Evolutionary conservation across 805 yeast genomes (phyloP).

Genomic region (Starmera caribaea): DNA sequence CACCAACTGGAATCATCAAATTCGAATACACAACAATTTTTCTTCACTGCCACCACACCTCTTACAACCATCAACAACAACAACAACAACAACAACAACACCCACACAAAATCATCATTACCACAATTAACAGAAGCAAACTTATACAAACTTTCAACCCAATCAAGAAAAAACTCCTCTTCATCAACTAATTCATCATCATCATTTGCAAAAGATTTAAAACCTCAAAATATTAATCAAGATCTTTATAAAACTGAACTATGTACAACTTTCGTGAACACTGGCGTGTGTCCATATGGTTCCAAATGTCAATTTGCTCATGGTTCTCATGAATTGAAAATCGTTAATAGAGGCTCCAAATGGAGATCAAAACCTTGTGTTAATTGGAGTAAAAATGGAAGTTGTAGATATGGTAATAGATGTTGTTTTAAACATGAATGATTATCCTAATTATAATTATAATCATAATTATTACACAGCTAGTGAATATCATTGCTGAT

Average conservation of each 20-base stretch:
- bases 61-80: not conserved
- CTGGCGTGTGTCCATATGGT: constrained; percentile 78
- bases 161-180: not conserved
- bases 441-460: not conserved
- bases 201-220: not conserved
- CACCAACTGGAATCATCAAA: constrained; percentile 18
- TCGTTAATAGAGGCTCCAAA: constrained; percentile 64
- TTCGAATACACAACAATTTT: constrained; percentile 5
- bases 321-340: constrained; percentile 68
- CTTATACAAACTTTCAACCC: not conserved
- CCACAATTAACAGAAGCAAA: not conserved
- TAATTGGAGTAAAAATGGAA: constrained; percentile 75
- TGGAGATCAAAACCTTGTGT: constrained; percentile 90
- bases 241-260: constrained; percentile 84
- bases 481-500: too few relatives aligned
- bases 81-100: not conserved
- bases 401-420: constrained; percentile 82
- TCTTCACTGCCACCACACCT: constrained; percentile 5
- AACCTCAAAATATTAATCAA: constrained; percentile 32
- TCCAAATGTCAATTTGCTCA: constrained; percentile 93
- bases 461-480: too few relatives aligned
- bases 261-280: constrained; percentile 66
- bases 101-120: not conserved
- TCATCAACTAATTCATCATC: not conserved
- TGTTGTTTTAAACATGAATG: constrained; percentile 79